Evolutionary conservation across 2,329 filamentous ascomycete species (phyloP).

Genomic region (Drechslerella stenobrocha): DNA sequence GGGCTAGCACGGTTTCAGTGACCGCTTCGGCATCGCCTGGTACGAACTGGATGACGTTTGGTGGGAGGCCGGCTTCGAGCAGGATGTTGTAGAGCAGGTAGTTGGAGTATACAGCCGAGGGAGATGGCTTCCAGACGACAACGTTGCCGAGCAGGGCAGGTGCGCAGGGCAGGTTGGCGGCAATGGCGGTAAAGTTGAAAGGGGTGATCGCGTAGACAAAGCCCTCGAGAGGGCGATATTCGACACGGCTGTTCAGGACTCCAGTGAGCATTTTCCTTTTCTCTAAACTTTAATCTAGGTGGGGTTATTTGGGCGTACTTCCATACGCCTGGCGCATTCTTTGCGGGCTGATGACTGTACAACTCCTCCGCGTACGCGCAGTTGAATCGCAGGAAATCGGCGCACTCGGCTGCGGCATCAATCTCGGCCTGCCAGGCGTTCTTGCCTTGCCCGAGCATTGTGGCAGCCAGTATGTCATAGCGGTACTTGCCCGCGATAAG

Average conservation of each 20-base stretch:
- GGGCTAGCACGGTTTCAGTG: conserved; percentile 73
- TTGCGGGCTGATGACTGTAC: conserved; percentile 81
- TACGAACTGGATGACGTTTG: conserved; percentile 89
- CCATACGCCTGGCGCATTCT: conserved; percentile 83
- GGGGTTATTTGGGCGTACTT: conserved; percentile 61
- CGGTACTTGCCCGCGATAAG: conserved; percentile 88
- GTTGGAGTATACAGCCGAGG: conserved; percentile 83
- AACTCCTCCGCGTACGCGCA: conserved; percentile 91
- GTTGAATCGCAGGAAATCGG: conserved; percentile 91
- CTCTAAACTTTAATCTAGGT: too few species aligned
- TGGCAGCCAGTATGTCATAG: conserved; percentile 94
- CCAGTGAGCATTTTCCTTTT: conserved; percentile 6
- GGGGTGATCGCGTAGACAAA: conserved; percentile 94
- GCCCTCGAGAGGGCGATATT: conserved; percentile 86
- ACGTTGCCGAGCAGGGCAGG: conserved; percentile 92
- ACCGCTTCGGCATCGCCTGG: conserved; percentile 84
- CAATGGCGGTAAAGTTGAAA: conserved; percentile 97
- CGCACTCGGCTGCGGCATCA: conserved; percentile 86
- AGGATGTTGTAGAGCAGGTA: conserved; percentile 89
- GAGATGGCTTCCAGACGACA: conserved; percentile 95
- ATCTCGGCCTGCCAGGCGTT: conserved; percentile 99
- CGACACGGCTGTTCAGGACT: conserved; percentile 64
- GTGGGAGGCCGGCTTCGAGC: conserved; percentile 84
- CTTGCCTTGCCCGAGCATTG: conserved; percentile 96
- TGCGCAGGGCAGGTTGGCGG: conserved; percentile 78